phyloP scores from a whole-genome alignment of 768 basidiomycete species.

The Panus rudis region DNA sequence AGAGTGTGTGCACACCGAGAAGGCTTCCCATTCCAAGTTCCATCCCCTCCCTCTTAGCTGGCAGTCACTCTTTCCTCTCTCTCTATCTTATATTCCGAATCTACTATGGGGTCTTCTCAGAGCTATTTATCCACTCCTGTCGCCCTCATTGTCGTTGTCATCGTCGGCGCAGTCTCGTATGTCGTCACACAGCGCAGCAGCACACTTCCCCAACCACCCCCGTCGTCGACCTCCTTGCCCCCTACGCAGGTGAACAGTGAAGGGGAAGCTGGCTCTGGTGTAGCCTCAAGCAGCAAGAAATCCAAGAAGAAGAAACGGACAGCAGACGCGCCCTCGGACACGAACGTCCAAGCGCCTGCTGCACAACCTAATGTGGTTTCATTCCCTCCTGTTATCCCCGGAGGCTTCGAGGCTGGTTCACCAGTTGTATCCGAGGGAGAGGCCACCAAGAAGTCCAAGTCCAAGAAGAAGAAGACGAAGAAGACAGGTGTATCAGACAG shows the following conservation, averaged over 20 bases:
- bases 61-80: background rate
- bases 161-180: conserved; percentile 1
- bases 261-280: too few relatives aligned
- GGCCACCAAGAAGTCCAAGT: conserved; percentile 26
- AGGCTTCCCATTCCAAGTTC: too few relatives aligned
- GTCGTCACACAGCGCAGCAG: background rate
- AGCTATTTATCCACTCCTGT: background rate
- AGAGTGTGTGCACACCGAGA: too few relatives aligned
- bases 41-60: background rate
- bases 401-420: conserved; percentile 31
- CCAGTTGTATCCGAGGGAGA: conserved; percentile 5
- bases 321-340: background rate
- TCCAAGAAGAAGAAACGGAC: conserved; percentile 19
- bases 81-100: background rate
- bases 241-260: background rate
- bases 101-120: background rate
- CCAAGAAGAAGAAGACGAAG: conserved; percentile 35
- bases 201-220: background rate
- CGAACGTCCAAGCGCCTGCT: conserved; percentile 3
- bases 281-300: conserved; percentile 11
- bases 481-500: conserved; percentile 14
- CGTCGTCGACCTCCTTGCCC: background rate
- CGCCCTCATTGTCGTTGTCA: background rate
- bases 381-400: conserved; percentile 37
- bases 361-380: conserved; percentile 26